phyloP scores from a whole-genome alignment of 2,329 filamentous ascomycete species.

The Aspergillus versicolor region DNA sequence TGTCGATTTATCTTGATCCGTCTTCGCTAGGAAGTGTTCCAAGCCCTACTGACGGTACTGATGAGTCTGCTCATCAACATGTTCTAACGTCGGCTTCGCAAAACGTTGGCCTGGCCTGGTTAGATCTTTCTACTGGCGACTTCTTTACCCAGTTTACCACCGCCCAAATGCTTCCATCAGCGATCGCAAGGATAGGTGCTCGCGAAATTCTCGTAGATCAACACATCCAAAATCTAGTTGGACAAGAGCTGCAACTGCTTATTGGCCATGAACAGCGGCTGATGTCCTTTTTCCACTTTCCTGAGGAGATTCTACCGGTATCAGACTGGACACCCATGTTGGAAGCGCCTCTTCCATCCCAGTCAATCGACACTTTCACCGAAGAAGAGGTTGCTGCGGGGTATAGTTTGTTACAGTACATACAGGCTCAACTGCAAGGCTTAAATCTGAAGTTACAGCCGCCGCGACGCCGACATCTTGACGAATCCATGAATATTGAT shows the following conservation, averaged over 20 bases:
- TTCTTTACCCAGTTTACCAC: conserved; percentile 82
- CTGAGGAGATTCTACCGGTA: conserved; percentile 48
- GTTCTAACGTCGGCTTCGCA: conserved; percentile 35
- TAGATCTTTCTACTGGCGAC: conserved; percentile 91
- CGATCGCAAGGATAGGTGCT: conserved; percentile 78
- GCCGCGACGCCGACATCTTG: conserved; percentile 69
- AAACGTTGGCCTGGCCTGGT: conserved; percentile 79
- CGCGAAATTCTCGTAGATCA: conserved; percentile 80
- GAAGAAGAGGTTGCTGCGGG: conserved; percentile 72
- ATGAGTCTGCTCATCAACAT: conserved; percentile 27
- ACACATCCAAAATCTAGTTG: conserved; percentile 56
- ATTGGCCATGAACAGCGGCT: conserved; percentile 73
- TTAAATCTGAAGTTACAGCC: conserved; percentile 78
- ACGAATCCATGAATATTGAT: conserved; percentile 86
- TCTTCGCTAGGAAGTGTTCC: conserved; percentile 19
- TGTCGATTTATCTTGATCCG: conserved; percentile 68
- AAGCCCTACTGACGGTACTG: conserved; percentile 22
- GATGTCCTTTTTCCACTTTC: conserved; percentile 66
- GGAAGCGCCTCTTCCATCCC: conserved; percentile 65
- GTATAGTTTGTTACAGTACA: conserved; percentile 79
- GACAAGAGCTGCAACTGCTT: conserved; percentile 64
- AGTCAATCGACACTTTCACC: conserved; percentile 60
- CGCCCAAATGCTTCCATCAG: conserved; percentile 70
- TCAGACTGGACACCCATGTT: conserved; percentile 74
- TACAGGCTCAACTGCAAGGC: conserved; percentile 74